Conservation (phyloP, 192 early-diverging fungal species). For the Mortierella alpina region DNA sequence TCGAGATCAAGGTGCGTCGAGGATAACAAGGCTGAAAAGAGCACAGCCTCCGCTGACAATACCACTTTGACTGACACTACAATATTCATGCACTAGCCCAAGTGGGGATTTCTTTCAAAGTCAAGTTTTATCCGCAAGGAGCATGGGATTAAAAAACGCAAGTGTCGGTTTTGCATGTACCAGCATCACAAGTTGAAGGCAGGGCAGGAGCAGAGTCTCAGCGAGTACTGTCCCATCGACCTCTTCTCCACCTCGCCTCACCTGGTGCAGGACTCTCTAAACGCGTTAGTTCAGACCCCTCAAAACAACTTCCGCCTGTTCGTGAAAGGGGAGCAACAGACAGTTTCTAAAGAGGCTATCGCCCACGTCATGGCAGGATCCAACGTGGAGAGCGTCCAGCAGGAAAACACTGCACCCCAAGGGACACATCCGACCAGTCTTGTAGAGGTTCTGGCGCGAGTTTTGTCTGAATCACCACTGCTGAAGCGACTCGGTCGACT, state of each 20-base stretch:
- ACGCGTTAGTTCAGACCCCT: conserved; percentile 53
- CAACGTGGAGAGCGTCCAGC: background rate
- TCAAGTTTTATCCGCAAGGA: conserved; percentile 51
- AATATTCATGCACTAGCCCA: conserved; percentile 59
- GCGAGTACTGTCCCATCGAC: conserved; percentile 77
- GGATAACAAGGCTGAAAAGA: background rate
- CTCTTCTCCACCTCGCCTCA: conserved; percentile 59
- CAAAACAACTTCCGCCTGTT: conserved; percentile 69
- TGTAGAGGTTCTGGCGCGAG: conserved; percentile 40
- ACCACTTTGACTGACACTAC: background rate
- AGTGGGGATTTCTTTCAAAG: conserved; percentile 76
- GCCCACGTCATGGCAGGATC: background rate
- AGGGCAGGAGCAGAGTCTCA: conserved; percentile 28
- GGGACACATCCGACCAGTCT: conserved; percentile 14
- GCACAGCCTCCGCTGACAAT: too few species aligned
- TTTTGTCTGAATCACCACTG: conserved; percentile 59
- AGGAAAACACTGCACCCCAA: too few species aligned
- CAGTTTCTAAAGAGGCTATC: conserved; percentile 8
- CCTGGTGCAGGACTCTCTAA: conserved; percentile 53
- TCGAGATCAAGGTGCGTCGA: conserved; percentile 65
- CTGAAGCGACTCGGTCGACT: conserved; percentile 57
- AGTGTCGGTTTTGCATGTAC: conserved; percentile 85
- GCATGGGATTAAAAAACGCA: conserved; percentile 61
- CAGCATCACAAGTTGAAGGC: conserved; percentile 63
- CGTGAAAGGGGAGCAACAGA: conserved; percentile 50